Percentiles rank a stretch among this genome's conserved stretches.
Conservation (phyloP, 2,329 filamentous ascomycete species). For the Calycina marina region DNA sequence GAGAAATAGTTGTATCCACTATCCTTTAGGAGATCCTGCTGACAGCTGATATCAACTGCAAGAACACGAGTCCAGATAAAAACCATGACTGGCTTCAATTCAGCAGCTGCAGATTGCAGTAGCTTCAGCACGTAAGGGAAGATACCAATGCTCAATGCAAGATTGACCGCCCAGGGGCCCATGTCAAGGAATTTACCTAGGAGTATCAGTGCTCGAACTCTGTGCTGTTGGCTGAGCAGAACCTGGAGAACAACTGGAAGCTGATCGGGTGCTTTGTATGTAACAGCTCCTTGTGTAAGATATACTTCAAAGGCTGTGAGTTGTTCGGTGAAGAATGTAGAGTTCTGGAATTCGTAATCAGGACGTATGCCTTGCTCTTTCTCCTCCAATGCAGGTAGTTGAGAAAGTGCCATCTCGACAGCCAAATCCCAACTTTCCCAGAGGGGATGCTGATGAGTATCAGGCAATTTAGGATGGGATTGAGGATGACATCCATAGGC, state of each 20-base stretch:
- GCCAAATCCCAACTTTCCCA: conserved; percentile 98
- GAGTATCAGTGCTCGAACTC: conserved; percentile 78
- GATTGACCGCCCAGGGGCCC: conserved; percentile 96
- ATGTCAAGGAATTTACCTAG: conserved; percentile 89
- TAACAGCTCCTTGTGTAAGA: conserved; percentile 66
- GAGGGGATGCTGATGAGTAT: conserved; percentile 84
- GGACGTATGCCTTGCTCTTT: conserved; percentile 47
- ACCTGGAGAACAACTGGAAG: conserved; percentile 93
- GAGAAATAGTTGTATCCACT: conserved; percentile 97
- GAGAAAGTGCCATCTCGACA: conserved; percentile 84
- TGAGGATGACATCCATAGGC: conserved; percentile 92
- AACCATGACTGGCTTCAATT: conserved; percentile 96
- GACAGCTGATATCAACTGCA: conserved; percentile 86
- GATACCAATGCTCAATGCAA: conserved; percentile 93
- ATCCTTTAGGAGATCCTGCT: conserved; percentile 88
- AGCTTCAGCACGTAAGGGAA: conserved; percentile 98
- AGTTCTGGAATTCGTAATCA: conserved; percentile 88
- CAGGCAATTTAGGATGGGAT: conserved; percentile 80
- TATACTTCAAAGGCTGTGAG: conserved; percentile 96
- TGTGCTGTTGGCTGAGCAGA: conserved; percentile 85
- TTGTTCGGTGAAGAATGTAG: conserved; percentile 92
- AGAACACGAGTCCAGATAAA: conserved; percentile 97
- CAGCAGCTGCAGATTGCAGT: conserved; percentile 82
- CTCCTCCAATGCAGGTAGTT: conserved; percentile 73
- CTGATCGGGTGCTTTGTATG: conserved; percentile 82